These are phyloP conservation scores for Hypoxylon sp. DNA, from an alignment of 2,329 filamentous ascomycete species.

Conservation along the genomic window DNA sequence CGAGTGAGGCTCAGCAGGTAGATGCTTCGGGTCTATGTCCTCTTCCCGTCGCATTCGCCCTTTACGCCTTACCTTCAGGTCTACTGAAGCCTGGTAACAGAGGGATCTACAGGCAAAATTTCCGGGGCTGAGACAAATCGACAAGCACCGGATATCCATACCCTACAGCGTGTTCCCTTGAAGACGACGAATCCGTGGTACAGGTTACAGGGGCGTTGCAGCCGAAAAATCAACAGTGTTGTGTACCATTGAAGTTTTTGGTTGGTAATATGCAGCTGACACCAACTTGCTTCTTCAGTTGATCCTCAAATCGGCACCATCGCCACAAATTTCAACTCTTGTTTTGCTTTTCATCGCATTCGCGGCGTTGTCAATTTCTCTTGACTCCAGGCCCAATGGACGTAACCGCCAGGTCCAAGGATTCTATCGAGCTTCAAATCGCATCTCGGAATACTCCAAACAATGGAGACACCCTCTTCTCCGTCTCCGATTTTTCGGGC, in stretches of 20 bases:
- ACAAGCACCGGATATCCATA: background rate
- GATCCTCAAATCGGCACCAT: constrained; percentile 1
- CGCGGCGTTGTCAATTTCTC: background rate
- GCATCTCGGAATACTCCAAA: background rate
- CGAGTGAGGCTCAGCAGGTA: constrained; percentile 9
- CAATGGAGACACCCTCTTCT: constrained; percentile 8
- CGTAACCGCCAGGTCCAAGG: constrained; percentile 13
- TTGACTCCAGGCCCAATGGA: constrained; percentile 10
- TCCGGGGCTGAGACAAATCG: constrained; percentile 11
- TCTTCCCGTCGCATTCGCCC: background rate
- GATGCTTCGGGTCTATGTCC: background rate
- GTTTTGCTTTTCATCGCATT: background rate
- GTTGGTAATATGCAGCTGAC: constrained; percentile 19
- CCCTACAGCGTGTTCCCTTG: constrained; percentile 7
- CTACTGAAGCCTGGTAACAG: background rate
- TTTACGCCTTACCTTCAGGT: constrained; percentile 13
- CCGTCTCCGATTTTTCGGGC: constrained; percentile 18
- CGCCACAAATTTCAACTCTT: background rate
- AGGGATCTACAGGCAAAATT: background rate
- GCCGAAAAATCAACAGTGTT: background rate
- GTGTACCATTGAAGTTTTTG: constrained; percentile 3
- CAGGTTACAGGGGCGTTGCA: constrained; percentile 6
- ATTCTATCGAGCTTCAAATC: constrained; percentile 30
- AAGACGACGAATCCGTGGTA: constrained; percentile 8
- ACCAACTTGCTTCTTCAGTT: constrained; percentile 17